These are phyloP conservation scores for Aspergillus pseudonomiae DNA, from an alignment of 2,329 filamentous ascomycete species.

Conservation along the genomic window DNA sequence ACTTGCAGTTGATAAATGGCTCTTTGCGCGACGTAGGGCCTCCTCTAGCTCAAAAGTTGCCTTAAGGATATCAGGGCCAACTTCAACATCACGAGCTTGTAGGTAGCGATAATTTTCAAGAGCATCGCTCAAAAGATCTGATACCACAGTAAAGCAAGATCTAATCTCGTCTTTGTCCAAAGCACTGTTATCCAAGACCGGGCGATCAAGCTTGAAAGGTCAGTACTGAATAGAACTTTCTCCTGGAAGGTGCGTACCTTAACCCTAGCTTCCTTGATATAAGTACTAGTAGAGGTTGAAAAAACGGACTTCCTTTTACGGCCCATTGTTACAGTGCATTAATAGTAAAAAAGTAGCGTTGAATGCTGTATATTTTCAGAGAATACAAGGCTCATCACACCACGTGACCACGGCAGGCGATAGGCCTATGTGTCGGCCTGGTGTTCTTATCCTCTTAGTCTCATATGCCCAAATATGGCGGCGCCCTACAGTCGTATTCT, in stretches of 20 bases:
- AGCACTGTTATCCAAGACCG: neutral
- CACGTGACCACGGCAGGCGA: neutral
- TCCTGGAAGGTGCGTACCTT: slow-evolving; percentile 2
- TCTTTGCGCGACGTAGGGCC: slow-evolving; percentile 19
- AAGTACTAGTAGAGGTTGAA: neutral
- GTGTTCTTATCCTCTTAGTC: neutral
- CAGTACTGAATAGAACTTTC: neutral
- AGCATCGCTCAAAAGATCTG: neutral
- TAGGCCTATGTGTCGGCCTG: neutral
- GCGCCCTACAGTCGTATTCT: slow-evolving; percentile 57
- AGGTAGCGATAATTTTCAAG: neutral
- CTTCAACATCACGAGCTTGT: neutral
- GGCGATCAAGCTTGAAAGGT: neutral
- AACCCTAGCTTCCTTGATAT: slow-evolving; percentile 25
- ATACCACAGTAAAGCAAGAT: neutral
- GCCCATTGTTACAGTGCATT: slow-evolving; percentile 25
- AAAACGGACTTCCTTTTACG: slow-evolving; percentile 29
- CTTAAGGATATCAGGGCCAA: neutral
- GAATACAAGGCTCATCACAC: neutral
- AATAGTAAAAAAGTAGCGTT: neutral
- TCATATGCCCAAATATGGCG: slow-evolving; percentile 43
- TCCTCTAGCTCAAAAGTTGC: slow-evolving; percentile 20
- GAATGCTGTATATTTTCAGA: neutral
- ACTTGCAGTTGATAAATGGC: neutral
- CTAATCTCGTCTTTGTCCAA: neutral